A percentile compares a stretch with the other conserved stretches of the same genome.
These are phyloP conservation scores for Macadamia integrifolia DNA, from an alignment of 164 flowering plant species.

Conservation along the genomic window DNA sequence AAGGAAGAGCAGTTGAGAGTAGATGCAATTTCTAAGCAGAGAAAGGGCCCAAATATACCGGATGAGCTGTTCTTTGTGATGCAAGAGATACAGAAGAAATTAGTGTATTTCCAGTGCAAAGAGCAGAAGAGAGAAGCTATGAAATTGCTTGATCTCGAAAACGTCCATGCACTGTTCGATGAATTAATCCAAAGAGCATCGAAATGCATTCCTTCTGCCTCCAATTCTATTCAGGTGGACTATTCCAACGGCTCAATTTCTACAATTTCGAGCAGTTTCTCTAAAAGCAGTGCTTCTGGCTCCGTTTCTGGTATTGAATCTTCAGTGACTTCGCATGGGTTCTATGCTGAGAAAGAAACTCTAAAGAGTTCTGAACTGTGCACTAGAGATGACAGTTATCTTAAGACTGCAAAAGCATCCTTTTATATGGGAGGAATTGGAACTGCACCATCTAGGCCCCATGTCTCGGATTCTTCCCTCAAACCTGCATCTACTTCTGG, in stretches of 20 bases:
- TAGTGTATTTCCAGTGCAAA: conserved; percentile 30
- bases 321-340: conserved; percentile 9
- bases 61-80: conserved; percentile 38
- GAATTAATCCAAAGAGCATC: conserved; percentile 50
- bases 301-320: conserved; percentile 11
- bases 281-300: conserved; percentile 8
- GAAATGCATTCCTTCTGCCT: conserved; percentile 33
- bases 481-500: conserved; percentile 28
- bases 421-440: conserved; percentile 40
- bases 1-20: conserved; percentile 51
- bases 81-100: conserved; percentile 39
- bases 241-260: conserved; percentile 14
- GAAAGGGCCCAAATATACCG: conserved; percentile 25
- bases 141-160: conserved; percentile 38
- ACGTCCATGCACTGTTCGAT: conserved; percentile 33
- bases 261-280: conserved; percentile 5
- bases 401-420: conserved; percentile 38
- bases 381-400: conserved; percentile 59
- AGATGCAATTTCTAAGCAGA: conserved; percentile 37
- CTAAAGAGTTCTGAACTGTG: conserved; percentile 26
- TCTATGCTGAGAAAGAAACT: conserved; percentile 11
- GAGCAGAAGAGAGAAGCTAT: conserved; percentile 43
- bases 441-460: conserved; percentile 19
- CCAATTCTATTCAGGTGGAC: conserved; percentile 7
- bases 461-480: conserved; percentile 35